Evolutionary conservation across 305 asterid species (phyloP).

Genomic region (Fraxinus latifolia): DNA sequence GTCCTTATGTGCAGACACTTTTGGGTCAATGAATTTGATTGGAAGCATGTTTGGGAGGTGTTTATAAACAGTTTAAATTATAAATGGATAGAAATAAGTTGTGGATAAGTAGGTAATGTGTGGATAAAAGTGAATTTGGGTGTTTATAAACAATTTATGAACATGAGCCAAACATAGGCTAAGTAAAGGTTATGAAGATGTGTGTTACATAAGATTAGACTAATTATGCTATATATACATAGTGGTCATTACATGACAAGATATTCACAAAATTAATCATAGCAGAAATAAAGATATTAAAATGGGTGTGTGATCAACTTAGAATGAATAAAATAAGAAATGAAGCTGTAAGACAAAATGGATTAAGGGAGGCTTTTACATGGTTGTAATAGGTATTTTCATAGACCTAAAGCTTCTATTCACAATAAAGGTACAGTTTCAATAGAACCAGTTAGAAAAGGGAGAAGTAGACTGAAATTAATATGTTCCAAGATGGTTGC

Average conservation of each 20-base stretch:
- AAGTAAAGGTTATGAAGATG: neutral
- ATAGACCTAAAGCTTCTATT: neutral
- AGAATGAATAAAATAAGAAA: neutral
- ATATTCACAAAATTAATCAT: neutral
- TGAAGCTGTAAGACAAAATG: neutral
- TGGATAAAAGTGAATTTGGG: neutral
- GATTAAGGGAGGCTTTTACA: neutral
- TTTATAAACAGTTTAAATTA: neutral
- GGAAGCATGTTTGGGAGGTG: neutral
- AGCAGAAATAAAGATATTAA: neutral
- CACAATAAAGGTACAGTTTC: neutral
- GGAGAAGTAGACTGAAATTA: neutral
- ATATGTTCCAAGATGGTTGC: neutral
- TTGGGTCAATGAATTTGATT: neutral
- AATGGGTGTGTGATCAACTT: neutral
- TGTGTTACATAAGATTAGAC: neutral
- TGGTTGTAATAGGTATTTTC: neutral
- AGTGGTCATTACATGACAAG: neutral
- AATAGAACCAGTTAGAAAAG: neutral
- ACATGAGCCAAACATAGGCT: neutral
- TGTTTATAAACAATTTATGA: neutral
- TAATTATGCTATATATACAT: neutral
- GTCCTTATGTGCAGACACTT: neutral
- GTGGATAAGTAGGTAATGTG: neutral
- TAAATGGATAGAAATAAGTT: neutral